phyloP scores from a whole-genome alignment of 1,284 basidiomycete genomes.

The Jaminaea rosea region DNA sequence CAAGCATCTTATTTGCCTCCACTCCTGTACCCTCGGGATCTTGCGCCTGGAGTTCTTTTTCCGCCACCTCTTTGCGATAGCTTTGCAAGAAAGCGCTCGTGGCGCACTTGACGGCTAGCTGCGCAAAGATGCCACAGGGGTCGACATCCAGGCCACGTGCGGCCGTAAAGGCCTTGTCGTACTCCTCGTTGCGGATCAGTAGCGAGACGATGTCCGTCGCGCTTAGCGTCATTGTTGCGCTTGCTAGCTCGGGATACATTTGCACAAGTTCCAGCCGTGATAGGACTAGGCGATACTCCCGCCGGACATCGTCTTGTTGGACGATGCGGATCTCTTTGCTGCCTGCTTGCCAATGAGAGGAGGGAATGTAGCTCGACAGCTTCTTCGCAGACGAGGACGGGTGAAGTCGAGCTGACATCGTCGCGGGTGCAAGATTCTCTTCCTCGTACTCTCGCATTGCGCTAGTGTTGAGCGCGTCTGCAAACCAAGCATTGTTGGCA shows the following conservation, averaged over 20 bases:
- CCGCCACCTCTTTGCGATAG: not conserved
- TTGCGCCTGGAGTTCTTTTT: not conserved
- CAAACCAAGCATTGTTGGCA: conserved; percentile 73
- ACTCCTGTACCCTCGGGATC: not conserved
- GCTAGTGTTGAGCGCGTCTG: conserved; percentile 35
- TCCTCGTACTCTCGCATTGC: conserved; percentile 6
- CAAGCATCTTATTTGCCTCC: not conserved
- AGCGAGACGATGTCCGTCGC: conserved; percentile 62
- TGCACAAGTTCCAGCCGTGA: conserved; percentile 69
- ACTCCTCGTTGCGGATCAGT: conserved; percentile 69
- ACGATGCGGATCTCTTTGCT: conserved; percentile 38
- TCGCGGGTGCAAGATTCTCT: too few species aligned
- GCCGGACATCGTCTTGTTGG: conserved; percentile 50
- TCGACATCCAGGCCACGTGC: conserved; percentile 71
- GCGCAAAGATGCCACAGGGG: conserved; percentile 74
- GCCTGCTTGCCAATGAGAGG: conserved; percentile 54
- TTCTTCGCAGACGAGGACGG: too few species aligned
- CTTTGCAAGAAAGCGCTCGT: conserved; percentile 8
- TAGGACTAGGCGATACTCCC: conserved; percentile 71
- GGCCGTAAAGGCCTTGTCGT: conserved; percentile 68
- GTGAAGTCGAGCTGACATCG: too few species aligned
- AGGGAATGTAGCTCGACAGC: conserved; percentile 68
- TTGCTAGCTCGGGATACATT: conserved; percentile 54
- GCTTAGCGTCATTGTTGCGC: conserved; percentile 20
- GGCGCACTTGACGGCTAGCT: conserved; percentile 69